Base-by-base conservation (phyloP, 768 basidiomycete species). In the Cystoderma amianthinum region DNA sequence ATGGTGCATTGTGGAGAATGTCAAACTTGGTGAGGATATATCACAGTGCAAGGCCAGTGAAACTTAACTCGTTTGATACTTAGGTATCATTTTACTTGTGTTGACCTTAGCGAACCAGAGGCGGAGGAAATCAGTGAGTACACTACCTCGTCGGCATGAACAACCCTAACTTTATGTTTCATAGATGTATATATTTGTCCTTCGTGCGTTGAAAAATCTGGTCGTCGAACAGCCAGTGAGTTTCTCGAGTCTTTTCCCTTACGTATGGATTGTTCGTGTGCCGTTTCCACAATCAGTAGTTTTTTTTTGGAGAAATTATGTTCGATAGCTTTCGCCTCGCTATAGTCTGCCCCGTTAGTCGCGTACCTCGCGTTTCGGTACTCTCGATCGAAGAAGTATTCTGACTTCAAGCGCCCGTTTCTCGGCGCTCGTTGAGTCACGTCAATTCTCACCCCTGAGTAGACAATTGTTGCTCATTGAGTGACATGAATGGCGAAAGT, bases 31-130 rank as follows among this genome's bases (percentile, higher is more conserved):
- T 69, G 46, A 36, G 68, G 83, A 43, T 33, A n/a, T n/a, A n/a
- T n/a, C n/a, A n/a, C n/a, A n/a, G n/a, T n/a, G n/a, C n/a, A n/a
- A n/a, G n/a, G n/a, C n/a, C n/a, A n/a, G n/a, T n/a, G n/a, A n/a
- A n/a, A n/a, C n/a, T n/a, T n/a, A n/a, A n/a, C n/a, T n/a, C n/a
- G n/a, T n/a, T n/a, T n/a, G n/a, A n/a, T n/a, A n/a, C n/a, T 18
- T 38, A 92, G 89, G 89, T 89, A 79, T 60, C 89, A 92, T 59
- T 91, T 91, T 51, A 60, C 63, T n/a, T 92, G 89, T 61, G 70
- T 90, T 7, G 63, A 74, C 44, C 58, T 91, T 36, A 68, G 58
- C 43, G 74, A 77, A 48, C 62, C 69, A 38, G 72, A 81, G 48
- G 88, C 88, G 6, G 80, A 80, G 53, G 82, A 86, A 56, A 84